phyloP scores from a whole-genome alignment of 495 filamentous ascomycete species.

The Daldinia decipiens region DNA sequence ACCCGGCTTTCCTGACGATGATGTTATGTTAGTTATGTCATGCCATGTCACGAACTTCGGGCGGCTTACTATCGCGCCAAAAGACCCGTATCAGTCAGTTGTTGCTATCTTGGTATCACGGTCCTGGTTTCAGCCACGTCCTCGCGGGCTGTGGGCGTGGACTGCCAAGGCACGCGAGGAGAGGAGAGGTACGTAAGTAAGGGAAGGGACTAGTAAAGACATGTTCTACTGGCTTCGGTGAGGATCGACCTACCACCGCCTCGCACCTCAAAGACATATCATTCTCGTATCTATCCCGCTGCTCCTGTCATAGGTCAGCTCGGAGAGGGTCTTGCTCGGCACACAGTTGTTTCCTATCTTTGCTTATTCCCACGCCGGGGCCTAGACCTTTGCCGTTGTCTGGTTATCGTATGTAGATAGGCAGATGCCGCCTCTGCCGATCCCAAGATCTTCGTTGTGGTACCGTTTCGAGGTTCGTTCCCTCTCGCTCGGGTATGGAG shows the following conservation, averaged over 20 bases:
- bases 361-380: not conserved
- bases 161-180: not conserved
- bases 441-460: not conserved
- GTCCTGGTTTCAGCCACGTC: not conserved
- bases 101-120: not conserved
- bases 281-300: not conserved
- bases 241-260: not conserved
- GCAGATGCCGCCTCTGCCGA: not conserved
- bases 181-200: not conserved
- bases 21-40: not conserved
- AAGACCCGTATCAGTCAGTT: not conserved
- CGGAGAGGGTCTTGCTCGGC: not conserved
- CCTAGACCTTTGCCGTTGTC: not conserved
- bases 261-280: not conserved
- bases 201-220: not conserved
- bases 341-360: not conserved
- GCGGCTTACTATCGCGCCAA: not conserved
- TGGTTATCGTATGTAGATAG: not conserved
- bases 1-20: not conserved
- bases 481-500: not conserved
- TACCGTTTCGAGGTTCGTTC: not conserved
- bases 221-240: not conserved
- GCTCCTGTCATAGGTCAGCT: not conserved
- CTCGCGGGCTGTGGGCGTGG: not conserved
- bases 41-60: not conserved